These are phyloP conservation scores for Colletotrichum cordylinicola DNA, from an alignment of 2,329 filamentous ascomycete genomes.

Conservation along the genomic window DNA sequence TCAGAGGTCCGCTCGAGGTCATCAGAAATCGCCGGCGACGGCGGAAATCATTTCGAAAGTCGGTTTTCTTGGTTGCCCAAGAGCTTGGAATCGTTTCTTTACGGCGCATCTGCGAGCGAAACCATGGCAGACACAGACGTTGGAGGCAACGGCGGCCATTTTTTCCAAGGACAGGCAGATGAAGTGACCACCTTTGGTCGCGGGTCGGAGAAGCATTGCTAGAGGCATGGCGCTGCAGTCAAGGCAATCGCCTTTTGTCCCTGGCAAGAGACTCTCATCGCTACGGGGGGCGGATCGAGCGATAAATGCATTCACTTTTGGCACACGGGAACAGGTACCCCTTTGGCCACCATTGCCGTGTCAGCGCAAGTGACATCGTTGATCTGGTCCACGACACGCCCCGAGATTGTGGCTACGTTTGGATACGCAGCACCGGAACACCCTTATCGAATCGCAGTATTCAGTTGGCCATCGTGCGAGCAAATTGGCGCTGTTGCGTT, in stretches of 20 bases:
- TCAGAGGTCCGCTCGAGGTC: background rate
- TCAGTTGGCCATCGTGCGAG: slow-evolving; percentile 90
- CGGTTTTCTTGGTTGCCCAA: background rate
- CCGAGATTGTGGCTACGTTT: slow-evolving; percentile 92
- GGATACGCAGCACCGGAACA: slow-evolving; percentile 79
- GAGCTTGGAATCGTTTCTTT: background rate
- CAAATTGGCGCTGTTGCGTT: slow-evolving; percentile 86
- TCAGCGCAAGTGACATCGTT: slow-evolving; percentile 92
- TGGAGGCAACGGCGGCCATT: slow-evolving; percentile 29
- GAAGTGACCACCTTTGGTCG: slow-evolving; percentile 53
- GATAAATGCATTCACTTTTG: slow-evolving; percentile 97
- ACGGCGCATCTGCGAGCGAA: background rate
- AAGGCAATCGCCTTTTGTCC: slow-evolving; percentile 98
- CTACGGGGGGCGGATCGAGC: slow-evolving; percentile 91
- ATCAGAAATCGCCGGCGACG: background rate
- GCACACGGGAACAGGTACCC: slow-evolving; percentile 82
- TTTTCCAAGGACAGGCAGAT: slow-evolving; percentile 33
- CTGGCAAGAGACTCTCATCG: slow-evolving; percentile 86
- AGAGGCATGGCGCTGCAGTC: slow-evolving; percentile 84
- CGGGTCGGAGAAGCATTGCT: slow-evolving; percentile 72
- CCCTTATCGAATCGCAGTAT: slow-evolving; percentile 86
- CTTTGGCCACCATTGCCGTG: slow-evolving; percentile 89
- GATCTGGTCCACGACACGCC: slow-evolving; percentile 84
- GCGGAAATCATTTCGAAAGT: background rate
- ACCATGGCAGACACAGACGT: background rate